Evolutionary conservation across 1,139 yeast genomes (phyloP), one percentile per base, ranked within the genome.

Genomic region (Geotrichum carabidarum): DNA sequence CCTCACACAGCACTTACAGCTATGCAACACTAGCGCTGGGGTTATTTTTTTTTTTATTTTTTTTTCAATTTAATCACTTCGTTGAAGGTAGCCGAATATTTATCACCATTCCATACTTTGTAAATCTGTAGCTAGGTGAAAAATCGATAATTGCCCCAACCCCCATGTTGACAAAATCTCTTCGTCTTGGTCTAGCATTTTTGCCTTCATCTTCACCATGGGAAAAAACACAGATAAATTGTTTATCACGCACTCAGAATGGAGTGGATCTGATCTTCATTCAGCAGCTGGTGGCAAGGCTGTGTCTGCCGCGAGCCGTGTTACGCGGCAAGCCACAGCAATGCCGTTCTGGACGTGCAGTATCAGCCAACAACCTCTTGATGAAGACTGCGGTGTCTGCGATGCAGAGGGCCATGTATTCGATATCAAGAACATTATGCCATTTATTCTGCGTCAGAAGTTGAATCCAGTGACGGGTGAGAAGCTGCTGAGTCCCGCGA

Each of bases 171-270:
- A 22, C 27, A 22, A 22, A 22, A 22, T 22, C 3, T 22, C 27
- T 22, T 22, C 27, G 27, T 22, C 27, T 22, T 22, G 27, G 27
- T 22, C 27, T 22, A 22, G 27, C 5, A n/a, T n/a, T 3, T 22
- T 22, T 5, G 27, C 27, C 27, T 22, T 14, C 15, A 9, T 8
- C 22, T 32, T 38, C 17, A 12, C 14, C 15, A 71, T 71, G 74
- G 74, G 74, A 31, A 70, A 69, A 54, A 69, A 69, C 48, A 71
- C 74, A 1, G 74, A 71, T 55, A 71, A 71, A 55, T 59, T 71
- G 12, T 71, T 64, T 57, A 65, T 71, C 15, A 71, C 74, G 2
- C 73, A 69, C 43, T 67, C 72, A 1, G 73, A 70, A 60, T 68
- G 71, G 72, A 54, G 62, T 15, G 58, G 60, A 2, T 65, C 67